phyloP scores from a whole-genome alignment of 495 filamentous ascomycete species.

The Aspergillus wentii region DNA sequence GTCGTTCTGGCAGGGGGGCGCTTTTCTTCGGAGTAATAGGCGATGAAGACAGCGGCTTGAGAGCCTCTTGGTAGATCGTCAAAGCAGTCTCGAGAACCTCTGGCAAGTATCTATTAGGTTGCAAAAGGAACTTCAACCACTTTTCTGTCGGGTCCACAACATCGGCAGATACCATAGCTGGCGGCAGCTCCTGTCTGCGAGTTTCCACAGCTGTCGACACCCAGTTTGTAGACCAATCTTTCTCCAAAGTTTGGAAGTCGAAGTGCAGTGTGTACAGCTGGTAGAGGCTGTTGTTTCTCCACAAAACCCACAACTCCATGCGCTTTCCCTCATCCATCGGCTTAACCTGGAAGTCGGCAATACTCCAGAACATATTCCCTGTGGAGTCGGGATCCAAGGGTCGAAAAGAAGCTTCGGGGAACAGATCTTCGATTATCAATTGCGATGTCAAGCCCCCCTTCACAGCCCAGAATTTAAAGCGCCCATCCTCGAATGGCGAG shows the following conservation, averaged over 20 bases:
- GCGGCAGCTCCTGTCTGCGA: conserved; percentile 46
- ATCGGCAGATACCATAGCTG: conserved; percentile 53
- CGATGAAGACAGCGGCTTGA: conserved; percentile 34
- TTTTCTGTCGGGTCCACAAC: conserved; percentile 50
- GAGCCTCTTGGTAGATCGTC: conserved; percentile 62
- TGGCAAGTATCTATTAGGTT: conserved; percentile 70
- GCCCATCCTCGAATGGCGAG: conserved; percentile 77
- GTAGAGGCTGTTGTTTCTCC: conserved; percentile 79
- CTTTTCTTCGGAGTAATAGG: conserved; percentile 34
- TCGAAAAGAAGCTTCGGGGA: conserved; percentile 53
- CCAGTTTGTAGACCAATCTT: conserved; percentile 69
- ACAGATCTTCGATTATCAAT: conserved; percentile 65
- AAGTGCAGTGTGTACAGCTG: conserved; percentile 63
- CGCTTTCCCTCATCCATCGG: conserved; percentile 43
- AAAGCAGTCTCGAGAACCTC: conserved; percentile 81
- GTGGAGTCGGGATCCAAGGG: conserved; percentile 63
- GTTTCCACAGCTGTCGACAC: conserved; percentile 62
- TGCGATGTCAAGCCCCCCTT: conserved; percentile 56
- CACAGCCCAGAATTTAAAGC: conserved; percentile 94
- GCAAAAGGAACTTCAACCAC: conserved; percentile 63
- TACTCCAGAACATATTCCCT: conserved; percentile 77
- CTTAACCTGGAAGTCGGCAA: conserved; percentile 76
- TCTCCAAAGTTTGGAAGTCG: conserved; percentile 43
- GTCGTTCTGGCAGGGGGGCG: conserved; percentile 55
- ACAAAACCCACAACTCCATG: conserved; percentile 77